These are phyloP conservation scores for Cadophora luteo-olivacea DNA, from an alignment of 2,329 filamentous ascomycete species.

Conservation along the genomic window DNA sequence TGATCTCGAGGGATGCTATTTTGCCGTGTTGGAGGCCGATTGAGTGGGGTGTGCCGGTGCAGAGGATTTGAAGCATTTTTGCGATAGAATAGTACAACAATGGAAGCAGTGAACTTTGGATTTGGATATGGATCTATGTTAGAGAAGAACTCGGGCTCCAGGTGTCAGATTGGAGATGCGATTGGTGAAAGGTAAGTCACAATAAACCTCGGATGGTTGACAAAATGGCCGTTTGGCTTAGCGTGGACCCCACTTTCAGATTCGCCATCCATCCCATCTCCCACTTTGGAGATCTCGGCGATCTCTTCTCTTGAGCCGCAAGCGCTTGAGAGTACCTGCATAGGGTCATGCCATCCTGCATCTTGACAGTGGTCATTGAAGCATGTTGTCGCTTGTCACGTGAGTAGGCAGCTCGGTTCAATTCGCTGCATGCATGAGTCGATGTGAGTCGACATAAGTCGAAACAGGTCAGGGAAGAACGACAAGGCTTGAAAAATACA, in stretches of 20 bases:
- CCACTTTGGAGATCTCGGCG: neutral
- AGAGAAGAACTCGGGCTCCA: too few species aligned
- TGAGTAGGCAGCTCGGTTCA: neutral
- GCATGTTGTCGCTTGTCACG: neutral
- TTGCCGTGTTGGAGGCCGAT: slow-evolving; percentile 48
- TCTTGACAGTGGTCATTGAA: too few species aligned
- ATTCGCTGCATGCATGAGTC: neutral
- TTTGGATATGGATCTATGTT: too few species aligned
- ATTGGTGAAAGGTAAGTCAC: too few species aligned
- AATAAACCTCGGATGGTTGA: neutral
- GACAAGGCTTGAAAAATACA: neutral
- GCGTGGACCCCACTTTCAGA: neutral
- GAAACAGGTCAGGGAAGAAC: too few species aligned
- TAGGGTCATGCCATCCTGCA: too few species aligned
- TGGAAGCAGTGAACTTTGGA: neutral
- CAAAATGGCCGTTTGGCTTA: neutral
- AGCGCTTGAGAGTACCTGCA: too few species aligned
- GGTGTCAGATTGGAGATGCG: too few species aligned
- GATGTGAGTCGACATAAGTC: neutral
- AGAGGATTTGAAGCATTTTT: slow-evolving; percentile 34
- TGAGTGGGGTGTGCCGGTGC: slow-evolving; percentile 35
- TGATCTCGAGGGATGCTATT: slow-evolving; percentile 43
- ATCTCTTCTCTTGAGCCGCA: neutral
- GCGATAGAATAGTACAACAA: neutral
- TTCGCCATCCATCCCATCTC: neutral